These are phyloP conservation scores for Phytophthora kernoviae DNA, from an alignment of 352 stramenopile genomes.

Conservation along the genomic window DNA sequence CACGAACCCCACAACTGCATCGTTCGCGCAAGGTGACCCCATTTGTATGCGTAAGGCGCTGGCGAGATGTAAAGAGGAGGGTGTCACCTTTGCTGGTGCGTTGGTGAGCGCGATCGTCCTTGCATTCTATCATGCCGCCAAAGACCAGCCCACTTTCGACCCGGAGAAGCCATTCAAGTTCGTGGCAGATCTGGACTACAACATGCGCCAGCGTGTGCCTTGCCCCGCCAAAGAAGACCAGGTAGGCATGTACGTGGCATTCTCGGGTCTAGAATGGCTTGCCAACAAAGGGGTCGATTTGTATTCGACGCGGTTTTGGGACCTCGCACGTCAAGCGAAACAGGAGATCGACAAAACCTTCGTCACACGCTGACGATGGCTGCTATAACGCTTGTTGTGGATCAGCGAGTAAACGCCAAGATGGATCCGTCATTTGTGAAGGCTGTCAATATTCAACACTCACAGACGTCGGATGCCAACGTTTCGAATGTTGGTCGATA, in stretches of 20 bases:
- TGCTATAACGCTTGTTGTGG: constrained; percentile 15
- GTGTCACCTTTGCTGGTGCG: constrained; percentile 42
- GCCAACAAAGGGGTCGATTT: constrained; percentile 27
- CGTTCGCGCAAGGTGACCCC: constrained; percentile 33
- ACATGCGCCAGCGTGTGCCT: constrained; percentile 51
- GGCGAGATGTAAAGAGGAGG: constrained; percentile 31
- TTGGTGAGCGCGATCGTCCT: constrained; percentile 26
- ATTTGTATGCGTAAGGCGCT: constrained; percentile 29
- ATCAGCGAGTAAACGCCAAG: constrained; percentile 19
- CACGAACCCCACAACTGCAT: constrained; percentile 24
- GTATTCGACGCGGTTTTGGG: constrained; percentile 42
- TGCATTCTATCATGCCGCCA: constrained; percentile 27
- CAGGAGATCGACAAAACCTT: constrained; percentile 28
- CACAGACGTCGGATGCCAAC: constrained; percentile 22
- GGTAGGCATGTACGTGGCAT: constrained; percentile 39
- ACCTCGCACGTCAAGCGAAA: constrained; percentile 44
- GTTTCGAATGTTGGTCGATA: constrained; percentile 36
- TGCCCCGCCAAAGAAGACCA: constrained; percentile 20
- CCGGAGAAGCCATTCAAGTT: constrained; percentile 42
- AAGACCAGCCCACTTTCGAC: constrained; percentile 11
- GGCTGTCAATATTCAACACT: constrained; percentile 20
- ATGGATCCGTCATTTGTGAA: constrained; percentile 21
- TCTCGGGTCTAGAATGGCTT: constrained; percentile 21
- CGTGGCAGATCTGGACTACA: constrained; percentile 36
- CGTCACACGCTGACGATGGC: constrained; percentile 16